Evolutionary conservation across 345 rosid species (phyloP).

Genomic region (Rhodamnia rubescens): DNA sequence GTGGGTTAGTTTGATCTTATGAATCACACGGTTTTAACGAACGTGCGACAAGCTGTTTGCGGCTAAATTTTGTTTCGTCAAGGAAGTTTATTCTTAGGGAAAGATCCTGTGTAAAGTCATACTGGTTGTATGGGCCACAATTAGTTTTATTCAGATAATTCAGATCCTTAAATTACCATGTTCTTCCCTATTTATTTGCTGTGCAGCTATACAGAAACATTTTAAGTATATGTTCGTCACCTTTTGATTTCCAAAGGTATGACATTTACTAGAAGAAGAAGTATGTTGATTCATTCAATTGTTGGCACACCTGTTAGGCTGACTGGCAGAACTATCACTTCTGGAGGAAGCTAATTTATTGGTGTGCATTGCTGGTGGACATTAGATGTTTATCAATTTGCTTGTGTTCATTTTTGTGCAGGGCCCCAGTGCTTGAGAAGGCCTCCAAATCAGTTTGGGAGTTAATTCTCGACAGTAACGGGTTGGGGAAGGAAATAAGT

Average conservation of each 20-base stretch:
- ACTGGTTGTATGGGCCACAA: not conserved
- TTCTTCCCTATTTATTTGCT: not conserved
- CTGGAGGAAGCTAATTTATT: not conserved
- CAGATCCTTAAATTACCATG: not conserved
- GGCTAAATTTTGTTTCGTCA: not conserved
- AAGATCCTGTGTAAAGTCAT: not conserved
- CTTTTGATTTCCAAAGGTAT: not conserved
- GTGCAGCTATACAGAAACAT: not conserved
- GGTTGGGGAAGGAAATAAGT: slow-evolving; percentile 58
- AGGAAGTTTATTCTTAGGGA: not conserved
- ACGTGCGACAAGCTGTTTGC: not conserved
- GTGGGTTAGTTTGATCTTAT: not conserved
- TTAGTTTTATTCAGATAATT: not conserved
- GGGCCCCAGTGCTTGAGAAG: slow-evolving; percentile 84
- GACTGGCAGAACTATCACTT: not conserved
- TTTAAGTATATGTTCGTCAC: not conserved
- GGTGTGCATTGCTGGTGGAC: not conserved
- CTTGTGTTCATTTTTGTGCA: slow-evolving; percentile 10
- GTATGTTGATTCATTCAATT: not conserved
- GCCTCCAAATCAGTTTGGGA: slow-evolving; percentile 99
- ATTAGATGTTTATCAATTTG: not conserved
- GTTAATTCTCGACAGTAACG: slow-evolving; percentile 64
- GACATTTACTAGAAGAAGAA: not conserved
- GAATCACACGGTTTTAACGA: not conserved
- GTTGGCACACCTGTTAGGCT: not conserved